Conservation (phyloP, 1,284 basidiomycete species). For the Austroboletus rostrupii region DNA sequence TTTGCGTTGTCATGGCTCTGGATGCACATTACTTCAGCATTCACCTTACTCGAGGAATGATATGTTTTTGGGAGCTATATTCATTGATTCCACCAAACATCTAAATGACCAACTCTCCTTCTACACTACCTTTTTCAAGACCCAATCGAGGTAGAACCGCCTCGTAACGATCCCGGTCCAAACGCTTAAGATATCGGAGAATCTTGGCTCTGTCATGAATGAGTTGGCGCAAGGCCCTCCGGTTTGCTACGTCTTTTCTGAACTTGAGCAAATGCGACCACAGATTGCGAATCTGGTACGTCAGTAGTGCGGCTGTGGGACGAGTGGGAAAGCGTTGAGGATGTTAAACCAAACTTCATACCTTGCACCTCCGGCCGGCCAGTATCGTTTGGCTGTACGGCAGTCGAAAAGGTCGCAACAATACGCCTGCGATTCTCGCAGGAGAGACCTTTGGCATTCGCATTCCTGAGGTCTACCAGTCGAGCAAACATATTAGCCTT, state of each 20-base stretch:
- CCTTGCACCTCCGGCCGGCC: constrained; percentile 88
- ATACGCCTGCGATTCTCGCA: constrained; percentile 84
- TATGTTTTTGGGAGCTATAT: too few relatives aligned
- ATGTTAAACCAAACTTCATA: constrained; percentile 34
- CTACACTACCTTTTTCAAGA: constrained; percentile 75
- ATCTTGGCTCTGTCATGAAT: constrained; percentile 83
- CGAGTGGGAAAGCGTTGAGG: constrained; percentile 1
- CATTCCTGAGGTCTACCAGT: constrained; percentile 82
- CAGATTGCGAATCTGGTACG: constrained; percentile 81
- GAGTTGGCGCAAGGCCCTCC: constrained; percentile 67
- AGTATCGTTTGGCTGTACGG: constrained; percentile 67
- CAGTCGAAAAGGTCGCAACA: constrained; percentile 73
- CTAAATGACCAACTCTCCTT: constrained; percentile 80
- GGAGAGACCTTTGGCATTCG: constrained; percentile 79
- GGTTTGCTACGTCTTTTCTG: constrained; percentile 78
- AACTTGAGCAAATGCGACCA: constrained; percentile 69
- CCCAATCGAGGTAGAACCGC: constrained; percentile 71
- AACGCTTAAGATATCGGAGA: constrained; percentile 74
- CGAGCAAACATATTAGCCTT: constrained; percentile 68
- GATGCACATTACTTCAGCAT: too few relatives aligned
- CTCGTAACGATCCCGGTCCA: constrained; percentile 72
- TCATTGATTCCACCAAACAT: neutral
- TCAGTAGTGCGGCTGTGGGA: constrained; percentile 75
- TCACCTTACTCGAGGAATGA: too few relatives aligned
- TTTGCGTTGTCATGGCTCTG: too few relatives aligned